Percentiles rank a stretch among this genome's conserved stretches.
Conservation (phyloP, 1,284 basidiomycete species). For the Sanghuangporus sanghuang region DNA sequence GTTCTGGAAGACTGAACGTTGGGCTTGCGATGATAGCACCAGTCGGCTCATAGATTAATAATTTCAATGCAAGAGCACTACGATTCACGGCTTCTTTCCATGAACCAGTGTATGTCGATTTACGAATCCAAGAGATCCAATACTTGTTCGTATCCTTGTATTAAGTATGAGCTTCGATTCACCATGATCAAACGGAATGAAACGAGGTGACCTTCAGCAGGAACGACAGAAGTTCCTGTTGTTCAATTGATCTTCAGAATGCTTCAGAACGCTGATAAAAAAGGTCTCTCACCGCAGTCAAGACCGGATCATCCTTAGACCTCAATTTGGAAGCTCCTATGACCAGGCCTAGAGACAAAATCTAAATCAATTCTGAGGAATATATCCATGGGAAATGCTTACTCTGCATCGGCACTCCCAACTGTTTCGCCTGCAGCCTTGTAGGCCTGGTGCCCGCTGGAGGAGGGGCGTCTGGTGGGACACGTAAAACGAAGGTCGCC, state of each 20-base stretch:
- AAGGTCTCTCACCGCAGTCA: conserved; percentile 47
- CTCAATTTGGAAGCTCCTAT: conserved; percentile 46
- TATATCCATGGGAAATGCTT: conserved; percentile 4
- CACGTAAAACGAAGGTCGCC: conserved; percentile 80
- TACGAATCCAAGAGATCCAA: conserved; percentile 83
- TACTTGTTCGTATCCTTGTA: conserved; percentile 70
- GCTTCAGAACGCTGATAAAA: neutral
- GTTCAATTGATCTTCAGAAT: neutral
- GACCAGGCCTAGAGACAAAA: conserved; percentile 34
- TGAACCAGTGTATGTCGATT: conserved; percentile 81
- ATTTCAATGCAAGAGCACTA: conserved; percentile 80
- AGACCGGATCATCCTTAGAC: conserved; percentile 50
- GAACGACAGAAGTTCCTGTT: conserved; percentile 45
- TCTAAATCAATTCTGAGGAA: neutral
- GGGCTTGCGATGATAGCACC: conserved; percentile 90
- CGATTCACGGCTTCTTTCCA: conserved; percentile 92
- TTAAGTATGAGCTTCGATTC: conserved; percentile 1
- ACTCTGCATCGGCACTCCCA: conserved; percentile 49
- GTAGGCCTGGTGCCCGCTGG: conserved; percentile 25
- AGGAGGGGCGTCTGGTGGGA: conserved; percentile 37
- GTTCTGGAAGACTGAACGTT: conserved; percentile 89
- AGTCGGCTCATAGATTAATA: conserved; percentile 84
- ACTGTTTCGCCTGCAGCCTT: conserved; percentile 33
- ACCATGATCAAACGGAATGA: neutral
- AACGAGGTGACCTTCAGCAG: conserved; percentile 43